Conservation (phyloP, 306 rosid genomes). For the Prunus mongolica region DNA sequence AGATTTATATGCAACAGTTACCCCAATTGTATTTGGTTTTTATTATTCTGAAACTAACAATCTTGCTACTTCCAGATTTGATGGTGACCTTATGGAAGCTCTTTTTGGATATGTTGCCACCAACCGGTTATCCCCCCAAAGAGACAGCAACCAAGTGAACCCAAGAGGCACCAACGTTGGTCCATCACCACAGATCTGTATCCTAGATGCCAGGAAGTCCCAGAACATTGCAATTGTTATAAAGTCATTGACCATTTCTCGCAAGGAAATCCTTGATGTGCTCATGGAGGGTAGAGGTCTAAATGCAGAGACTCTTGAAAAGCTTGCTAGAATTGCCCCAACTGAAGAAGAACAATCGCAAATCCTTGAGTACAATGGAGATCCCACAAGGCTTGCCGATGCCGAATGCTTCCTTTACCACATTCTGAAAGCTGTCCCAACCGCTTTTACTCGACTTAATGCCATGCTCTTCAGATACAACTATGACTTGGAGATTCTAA, state of each 20-base stretch:
- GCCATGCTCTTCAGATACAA: conserved; percentile 71
- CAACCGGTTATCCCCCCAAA: conserved; percentile 43
- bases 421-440: conserved; percentile 70
- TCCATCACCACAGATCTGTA: conserved; percentile 32
- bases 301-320: conserved; percentile 62
- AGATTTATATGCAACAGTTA: neutral
- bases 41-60: neutral
- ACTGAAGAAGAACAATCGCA: conserved; percentile 65
- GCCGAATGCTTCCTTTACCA: conserved; percentile 79
- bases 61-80: conserved; percentile 50
- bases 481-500: conserved; percentile 50
- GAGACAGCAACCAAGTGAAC: conserved; percentile 20
- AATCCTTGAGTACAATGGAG: conserved; percentile 57
- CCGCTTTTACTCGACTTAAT: conserved; percentile 68
- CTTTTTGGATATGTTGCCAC: conserved; percentile 70
- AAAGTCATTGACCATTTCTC: conserved; percentile 60
- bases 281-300: conserved; percentile 76
- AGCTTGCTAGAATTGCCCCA: conserved; percentile 67
- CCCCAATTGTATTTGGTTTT: neutral
- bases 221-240: conserved; percentile 85
- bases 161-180: conserved; percentile 21
- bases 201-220: conserved; percentile 72
- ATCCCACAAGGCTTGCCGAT: conserved; percentile 59
- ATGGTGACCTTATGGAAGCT: conserved; percentile 90
- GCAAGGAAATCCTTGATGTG: conserved; percentile 54